These are phyloP conservation scores for Cryptosporidium viatorum DNA, from an alignment of 169 alveolate genomes.

Conservation along the genomic window DNA sequence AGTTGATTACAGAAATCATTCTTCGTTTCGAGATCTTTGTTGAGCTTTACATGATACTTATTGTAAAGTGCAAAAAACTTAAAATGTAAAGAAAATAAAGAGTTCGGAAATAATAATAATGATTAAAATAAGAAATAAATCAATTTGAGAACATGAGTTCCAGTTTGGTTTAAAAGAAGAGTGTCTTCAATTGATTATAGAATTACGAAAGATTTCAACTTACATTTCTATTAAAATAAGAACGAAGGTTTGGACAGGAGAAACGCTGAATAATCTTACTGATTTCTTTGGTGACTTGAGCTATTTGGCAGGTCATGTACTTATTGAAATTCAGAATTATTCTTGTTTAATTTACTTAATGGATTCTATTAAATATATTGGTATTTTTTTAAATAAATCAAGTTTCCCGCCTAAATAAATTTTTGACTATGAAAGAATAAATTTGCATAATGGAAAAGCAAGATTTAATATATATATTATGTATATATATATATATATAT, in stretches of 20 bases:
- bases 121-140: not conserved
- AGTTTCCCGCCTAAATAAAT: not conserved
- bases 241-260: slow-evolving; percentile 33
- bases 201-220: not conserved
- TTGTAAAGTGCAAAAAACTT: slow-evolving; percentile 27
- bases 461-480: not conserved
- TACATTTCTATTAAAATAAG: slow-evolving; percentile 61
- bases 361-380: not conserved
- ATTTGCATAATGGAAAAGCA: not conserved
- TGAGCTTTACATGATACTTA: slow-evolving; percentile 6
- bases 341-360: not conserved
- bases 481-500: too few relatives aligned
- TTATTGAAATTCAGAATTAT: not conserved
- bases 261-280: slow-evolving; percentile 9
- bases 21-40: slow-evolving; percentile 1
- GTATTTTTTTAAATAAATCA: not conserved
- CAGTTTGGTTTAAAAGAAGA: not conserved
- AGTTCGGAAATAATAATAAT: not conserved
- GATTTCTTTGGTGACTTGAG: slow-evolving; percentile 28
- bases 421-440: not conserved
- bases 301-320: slow-evolving; percentile 5
- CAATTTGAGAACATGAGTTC: not conserved
- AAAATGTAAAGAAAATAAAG: not conserved
- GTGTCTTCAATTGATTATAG: not conserved
- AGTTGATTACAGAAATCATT: slow-evolving; percentile 10